Evolutionary conservation across 495 filamentous ascomycete species (phyloP), one percentile per base, ranked within the genome.

Genomic region (Penicillium taxi): DNA sequence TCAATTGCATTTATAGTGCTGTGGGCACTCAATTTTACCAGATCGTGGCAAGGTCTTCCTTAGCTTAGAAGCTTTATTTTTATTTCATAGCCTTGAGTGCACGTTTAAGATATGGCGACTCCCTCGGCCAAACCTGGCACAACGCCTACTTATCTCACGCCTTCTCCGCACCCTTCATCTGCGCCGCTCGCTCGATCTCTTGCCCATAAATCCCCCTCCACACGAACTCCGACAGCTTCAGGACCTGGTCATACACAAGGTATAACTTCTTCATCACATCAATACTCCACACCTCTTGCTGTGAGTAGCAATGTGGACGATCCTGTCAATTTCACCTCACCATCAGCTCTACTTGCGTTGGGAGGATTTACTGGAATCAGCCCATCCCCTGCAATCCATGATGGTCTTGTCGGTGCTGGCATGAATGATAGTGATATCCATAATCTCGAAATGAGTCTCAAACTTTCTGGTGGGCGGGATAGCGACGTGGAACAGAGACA

Each of bases 401-500:
- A 70, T 35, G 52, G 52, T 0, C 39, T 70, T 21, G 63, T 61
- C 11, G 56, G 58, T 7, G 9, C 62, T 2, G 55, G 58, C 0
- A 69, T 70, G 61, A 57, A 65, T 21, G 66, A 67, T 8, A 61
- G 43, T 23, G 66, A 68, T 36, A 67, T 70, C 17, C 59, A 67
- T 21, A 66, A 53, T 11, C 37, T 70, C n/a, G 58, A 58, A 0
- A 67, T 69, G 52, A 59, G 57, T 0, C 35, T 67, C 17, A 68
- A 66, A 41, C 56, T 70, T 3, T 58, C 59, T 1, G 50, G 47
- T n/a, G 45, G 54, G 1, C 61, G 67, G n/a, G 65, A 73, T 29
- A 66, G 58, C 22, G 70, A 75, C 12, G 61, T 66, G 13, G 76
- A 80, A 37, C 67, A 79, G 37, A 59, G 47, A 50, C 60, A 71